Percentiles rank a stretch among this genome's conserved stretches.
Evolutionary conservation across 208 protist species (phyloP).

Genomic region (Trypanosoma conorhini): DNA sequence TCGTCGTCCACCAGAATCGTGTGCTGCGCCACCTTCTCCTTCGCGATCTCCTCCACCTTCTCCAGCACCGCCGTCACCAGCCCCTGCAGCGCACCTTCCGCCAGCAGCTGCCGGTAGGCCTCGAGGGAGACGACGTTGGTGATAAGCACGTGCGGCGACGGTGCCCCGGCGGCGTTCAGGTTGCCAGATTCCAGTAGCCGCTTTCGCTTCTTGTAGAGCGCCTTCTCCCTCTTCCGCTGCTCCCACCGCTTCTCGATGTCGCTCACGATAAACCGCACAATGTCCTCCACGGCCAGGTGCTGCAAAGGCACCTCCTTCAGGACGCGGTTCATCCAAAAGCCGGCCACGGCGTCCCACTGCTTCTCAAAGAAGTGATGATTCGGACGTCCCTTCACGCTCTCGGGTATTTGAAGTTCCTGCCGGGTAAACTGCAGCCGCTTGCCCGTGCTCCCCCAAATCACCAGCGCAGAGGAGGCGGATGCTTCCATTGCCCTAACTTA

Average conservation of each 20-base stretch:
- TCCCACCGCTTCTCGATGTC: slow-evolving; percentile 75
- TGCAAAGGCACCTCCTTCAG: slow-evolving; percentile 70
- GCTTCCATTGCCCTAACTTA: neutral
- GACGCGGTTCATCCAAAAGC: slow-evolving; percentile 81
- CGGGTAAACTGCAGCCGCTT: slow-evolving; percentile 64
- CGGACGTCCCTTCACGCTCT: slow-evolving; percentile 37
- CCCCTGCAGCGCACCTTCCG: slow-evolving; percentile 24
- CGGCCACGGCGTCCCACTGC: slow-evolving; percentile 72
- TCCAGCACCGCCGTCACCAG: slow-evolving; percentile 38
- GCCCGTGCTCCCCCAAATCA: slow-evolving; percentile 81
- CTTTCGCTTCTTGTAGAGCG: slow-evolving; percentile 67
- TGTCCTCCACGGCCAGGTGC: slow-evolving; percentile 48
- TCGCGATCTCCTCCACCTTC: slow-evolving; percentile 40
- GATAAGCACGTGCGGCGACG: slow-evolving; percentile 49
- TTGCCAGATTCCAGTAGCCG: slow-evolving; percentile 36
- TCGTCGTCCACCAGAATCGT: slow-evolving; percentile 51
- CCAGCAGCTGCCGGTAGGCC: slow-evolving; percentile 17
- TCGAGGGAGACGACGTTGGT: slow-evolving; percentile 59
- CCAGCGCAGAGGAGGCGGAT: slow-evolving; percentile 37
- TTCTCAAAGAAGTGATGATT: slow-evolving; percentile 76
- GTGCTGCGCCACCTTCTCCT: slow-evolving; percentile 34
- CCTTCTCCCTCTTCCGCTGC: slow-evolving; percentile 44
- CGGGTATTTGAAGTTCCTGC: slow-evolving; percentile 73
- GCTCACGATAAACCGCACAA: slow-evolving; percentile 53
- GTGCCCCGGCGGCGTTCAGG: slow-evolving; percentile 42